Conservation (phyloP, 257 asterid genomes). For the Capsicum chinense region DNA sequence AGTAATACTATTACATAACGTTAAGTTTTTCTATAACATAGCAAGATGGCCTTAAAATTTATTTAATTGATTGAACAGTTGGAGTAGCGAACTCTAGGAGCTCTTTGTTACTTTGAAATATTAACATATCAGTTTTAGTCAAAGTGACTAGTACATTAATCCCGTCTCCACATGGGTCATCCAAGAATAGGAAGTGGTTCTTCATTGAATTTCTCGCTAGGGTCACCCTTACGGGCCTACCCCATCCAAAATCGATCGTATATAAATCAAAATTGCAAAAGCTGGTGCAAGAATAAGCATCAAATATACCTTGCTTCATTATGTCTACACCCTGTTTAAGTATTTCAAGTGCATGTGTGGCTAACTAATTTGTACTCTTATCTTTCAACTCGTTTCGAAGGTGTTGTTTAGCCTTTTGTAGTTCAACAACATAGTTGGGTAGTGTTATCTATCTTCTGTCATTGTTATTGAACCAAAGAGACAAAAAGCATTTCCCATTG, state of each 20-base stretch:
- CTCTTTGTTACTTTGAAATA: not conserved
- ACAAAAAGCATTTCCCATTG: not conserved
- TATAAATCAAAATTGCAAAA: not conserved
- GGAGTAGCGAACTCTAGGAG: not conserved
- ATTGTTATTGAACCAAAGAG: not conserved
- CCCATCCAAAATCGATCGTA: not conserved
- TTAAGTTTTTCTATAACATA: too few species aligned
- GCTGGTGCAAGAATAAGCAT: not conserved
- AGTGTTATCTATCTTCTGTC: not conserved
- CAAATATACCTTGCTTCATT: not conserved
- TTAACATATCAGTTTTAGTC: not conserved
- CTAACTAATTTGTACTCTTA: not conserved
- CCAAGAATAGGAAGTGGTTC: rapidly evolving
- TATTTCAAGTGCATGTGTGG: not conserved
- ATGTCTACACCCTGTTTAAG: not conserved
- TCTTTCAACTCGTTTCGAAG: not conserved
- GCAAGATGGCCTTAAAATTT: not conserved
- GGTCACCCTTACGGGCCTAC: not conserved
- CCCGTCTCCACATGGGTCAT: not conserved
- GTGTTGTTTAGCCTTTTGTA: not conserved
- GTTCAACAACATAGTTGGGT: not conserved
- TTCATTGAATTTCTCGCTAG: not conserved
- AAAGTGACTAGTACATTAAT: not conserved
- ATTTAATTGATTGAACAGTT: rapidly evolving
- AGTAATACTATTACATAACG: too few species aligned